phyloP scores from a whole-genome alignment of 306 rosid species.

The Castanospermum australe region DNA sequence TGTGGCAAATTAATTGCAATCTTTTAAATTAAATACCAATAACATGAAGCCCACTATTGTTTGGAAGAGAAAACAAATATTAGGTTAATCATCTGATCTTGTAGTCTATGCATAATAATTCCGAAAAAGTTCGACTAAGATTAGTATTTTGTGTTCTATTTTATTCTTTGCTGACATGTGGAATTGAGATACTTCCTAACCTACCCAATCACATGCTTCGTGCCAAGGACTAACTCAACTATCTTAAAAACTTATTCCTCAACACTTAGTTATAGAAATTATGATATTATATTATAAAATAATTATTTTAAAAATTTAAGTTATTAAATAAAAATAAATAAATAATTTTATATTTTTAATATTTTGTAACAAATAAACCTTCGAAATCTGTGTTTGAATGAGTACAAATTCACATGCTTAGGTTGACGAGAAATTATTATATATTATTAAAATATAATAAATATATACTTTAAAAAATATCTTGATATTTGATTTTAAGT shows the following conservation, averaged over 20 bases:
- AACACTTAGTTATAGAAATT: no score
- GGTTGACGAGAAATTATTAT: no score
- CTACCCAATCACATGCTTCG: slow-evolving; percentile 45
- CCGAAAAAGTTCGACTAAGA: slow-evolving; percentile 18
- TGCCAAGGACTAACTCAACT: no score
- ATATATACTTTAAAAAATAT: no score
- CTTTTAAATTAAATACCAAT: slow-evolving; percentile 25
- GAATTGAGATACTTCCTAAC: slow-evolving; percentile 24
- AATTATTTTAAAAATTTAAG: no score
- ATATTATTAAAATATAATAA: no score
- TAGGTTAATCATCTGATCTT: slow-evolving; percentile 44
- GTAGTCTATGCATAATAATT: slow-evolving; percentile 14
- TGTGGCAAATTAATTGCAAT: neutral
- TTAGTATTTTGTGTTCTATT: neutral
- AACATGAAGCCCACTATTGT: slow-evolving; percentile 53
- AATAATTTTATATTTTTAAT: no score
- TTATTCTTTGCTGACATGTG: slow-evolving; percentile 22
- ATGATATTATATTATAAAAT: no score
- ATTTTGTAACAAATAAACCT: no score
- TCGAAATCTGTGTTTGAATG: slow-evolving; percentile 33
- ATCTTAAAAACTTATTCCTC: no score
- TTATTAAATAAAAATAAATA: no score
- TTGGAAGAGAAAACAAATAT: slow-evolving; percentile 24
- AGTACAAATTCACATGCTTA: slow-evolving; percentile 13
- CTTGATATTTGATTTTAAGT: no score